These are phyloP conservation scores for Annulohypoxylon moriforme DNA, from an alignment of 495 filamentous ascomycete genomes.

Conservation along the genomic window DNA sequence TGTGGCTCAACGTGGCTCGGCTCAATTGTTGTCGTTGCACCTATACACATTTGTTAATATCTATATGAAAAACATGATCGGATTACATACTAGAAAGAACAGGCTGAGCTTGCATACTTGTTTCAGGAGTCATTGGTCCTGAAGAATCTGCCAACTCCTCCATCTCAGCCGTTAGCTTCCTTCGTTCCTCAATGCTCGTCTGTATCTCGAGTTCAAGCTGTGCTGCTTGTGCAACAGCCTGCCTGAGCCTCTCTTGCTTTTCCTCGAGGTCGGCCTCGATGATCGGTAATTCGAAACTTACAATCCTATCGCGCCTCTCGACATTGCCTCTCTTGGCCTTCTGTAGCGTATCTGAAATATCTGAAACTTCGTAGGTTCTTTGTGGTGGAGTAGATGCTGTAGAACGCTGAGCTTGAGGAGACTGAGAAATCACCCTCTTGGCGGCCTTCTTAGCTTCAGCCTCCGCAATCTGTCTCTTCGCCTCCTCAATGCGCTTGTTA, in stretches of 20 bases:
- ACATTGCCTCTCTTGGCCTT: slow-evolving; percentile 49
- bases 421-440: slow-evolving; percentile 49
- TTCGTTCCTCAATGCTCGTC: slow-evolving; percentile 55
- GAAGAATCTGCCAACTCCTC: slow-evolving; percentile 61
- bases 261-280: slow-evolving; percentile 67
- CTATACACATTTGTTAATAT: slow-evolving; percentile 21
- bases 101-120: slow-evolving; percentile 41
- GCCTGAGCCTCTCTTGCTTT: slow-evolving; percentile 62
- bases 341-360: slow-evolving; percentile 15
- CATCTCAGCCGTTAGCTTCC: slow-evolving; percentile 66
- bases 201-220: slow-evolving; percentile 69
- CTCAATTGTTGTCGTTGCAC: neutral
- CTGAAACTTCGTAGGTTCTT: slow-evolving; percentile 24
- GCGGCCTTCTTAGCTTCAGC: slow-evolving; percentile 70
- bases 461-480: slow-evolving; percentile 81
- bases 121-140: slow-evolving; percentile 44
- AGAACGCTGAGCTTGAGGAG: slow-evolving; percentile 34
- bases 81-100: slow-evolving; percentile 15
- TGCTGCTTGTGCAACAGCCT: slow-evolving; percentile 67
- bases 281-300: slow-evolving; percentile 65
- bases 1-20: slow-evolving; percentile 14
- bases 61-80: neutral
- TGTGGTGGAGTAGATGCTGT: slow-evolving; percentile 36
- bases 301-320: slow-evolving; percentile 65
- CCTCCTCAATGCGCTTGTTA: slow-evolving; percentile 75